A percentile compares a stretch with the other conserved stretches of the same genome.
These are phyloP conservation scores for Aspergillus costaricaensis DNA, from an alignment of 2,329 filamentous ascomycete genomes.

Conservation along the genomic window DNA sequence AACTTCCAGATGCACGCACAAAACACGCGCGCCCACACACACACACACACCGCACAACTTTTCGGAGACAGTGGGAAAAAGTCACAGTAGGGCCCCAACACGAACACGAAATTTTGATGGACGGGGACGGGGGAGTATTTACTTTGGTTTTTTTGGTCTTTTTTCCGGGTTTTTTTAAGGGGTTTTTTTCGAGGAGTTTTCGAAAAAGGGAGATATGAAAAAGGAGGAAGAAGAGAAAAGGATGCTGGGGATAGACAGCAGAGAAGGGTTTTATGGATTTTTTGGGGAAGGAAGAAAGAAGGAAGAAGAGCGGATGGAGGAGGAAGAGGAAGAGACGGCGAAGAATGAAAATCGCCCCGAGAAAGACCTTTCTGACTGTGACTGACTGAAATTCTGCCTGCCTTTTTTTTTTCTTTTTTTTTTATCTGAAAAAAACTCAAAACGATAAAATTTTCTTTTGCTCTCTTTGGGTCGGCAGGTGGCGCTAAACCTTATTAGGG, in stretches of 20 bases:
- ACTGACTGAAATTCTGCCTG: conserved; percentile 6
- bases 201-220: conserved; percentile 34
- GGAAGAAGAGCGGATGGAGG: conserved; percentile 25
- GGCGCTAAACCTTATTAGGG: conserved; percentile 27
- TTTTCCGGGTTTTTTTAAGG: conserved; percentile 45
- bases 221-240: conserved; percentile 28
- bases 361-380: conserved; percentile 2
- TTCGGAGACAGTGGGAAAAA: conserved; percentile 19
- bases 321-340: conserved; percentile 30
- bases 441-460: conserved; percentile 24
- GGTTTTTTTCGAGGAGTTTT: conserved; percentile 34
- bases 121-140: conserved; percentile 24
- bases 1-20: conserved; percentile 23
- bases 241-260: conserved; percentile 27
- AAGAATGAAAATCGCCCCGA: conserved; percentile 24
- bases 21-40: conserved; percentile 28
- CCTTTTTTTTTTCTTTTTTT: conserved; percentile 22
- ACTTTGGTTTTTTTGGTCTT: conserved; percentile 36
- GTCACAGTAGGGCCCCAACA: conserved; percentile 7
- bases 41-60: conserved; percentile 36
- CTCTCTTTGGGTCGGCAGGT: conserved; percentile 18
- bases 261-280: conserved; percentile 25
- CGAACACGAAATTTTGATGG: background rate
- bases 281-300: conserved; percentile 25
- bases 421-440: conserved; percentile 39